Base-by-base conservation (phyloP, 495 filamentous ascomycete genomes). In the Penicillium canescens region DNA sequence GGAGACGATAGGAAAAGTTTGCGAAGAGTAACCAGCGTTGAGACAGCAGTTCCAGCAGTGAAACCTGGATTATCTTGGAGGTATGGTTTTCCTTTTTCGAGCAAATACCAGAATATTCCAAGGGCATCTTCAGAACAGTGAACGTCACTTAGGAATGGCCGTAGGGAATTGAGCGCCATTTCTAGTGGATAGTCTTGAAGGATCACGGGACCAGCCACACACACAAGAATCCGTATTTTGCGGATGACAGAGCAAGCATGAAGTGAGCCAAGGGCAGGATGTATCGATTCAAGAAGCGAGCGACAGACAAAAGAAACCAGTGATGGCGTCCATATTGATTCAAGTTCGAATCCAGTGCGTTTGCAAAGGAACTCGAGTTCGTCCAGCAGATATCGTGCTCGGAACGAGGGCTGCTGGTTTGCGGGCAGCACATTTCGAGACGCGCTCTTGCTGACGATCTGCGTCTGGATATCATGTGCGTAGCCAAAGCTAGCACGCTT, bases 51-150 rank as follows among this genome's bases (percentile, higher is more conserved):
- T 0, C 90, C 92, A 37, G 86, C 83, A 42, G 94, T 76, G 61
- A 98, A 96, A 1, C 85, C 82, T 6, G 90, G 88, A 0, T 77
- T 73, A 28, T 81, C 70, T 9, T 60, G 66, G 23, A 98, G 72
- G 63, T 94, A 86, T 18, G 71, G 50, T 14, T 74, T 78, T 6
- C 95, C 92, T 40, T 79, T 73, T 6, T 82, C 77, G 8, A 98
- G 69, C 3, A 99, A 78, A 63, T 96, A 97, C 73, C 91, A 90
- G 38, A 90, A 79, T 31, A 99, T 81, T 0, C 91, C 93, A 31
- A 98, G 71, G 5, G 90, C 84, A 74, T 99, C 94, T 57, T 96
- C 90, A n/a, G 92, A 88, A 67, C 92, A 98, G 61, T 92, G 84
- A 2, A 83, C 72, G 60, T 97, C 89, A 1, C 83, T 82, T 16